Base-by-base conservation (phyloP, 1,284 basidiomycete genomes). In the Malassezia furfur region DNA sequence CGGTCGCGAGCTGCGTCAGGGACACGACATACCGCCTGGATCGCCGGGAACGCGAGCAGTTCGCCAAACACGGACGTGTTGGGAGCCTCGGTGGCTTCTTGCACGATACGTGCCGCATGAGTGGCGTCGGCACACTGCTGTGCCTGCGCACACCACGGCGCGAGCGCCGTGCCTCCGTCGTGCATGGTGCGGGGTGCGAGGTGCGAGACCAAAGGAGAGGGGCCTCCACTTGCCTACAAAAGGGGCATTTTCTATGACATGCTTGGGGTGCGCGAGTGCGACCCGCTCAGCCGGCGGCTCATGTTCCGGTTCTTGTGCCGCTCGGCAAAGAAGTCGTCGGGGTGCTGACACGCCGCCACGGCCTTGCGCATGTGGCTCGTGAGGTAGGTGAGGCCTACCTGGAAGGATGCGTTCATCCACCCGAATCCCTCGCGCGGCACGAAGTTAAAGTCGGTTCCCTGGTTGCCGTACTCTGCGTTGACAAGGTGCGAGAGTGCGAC, bases 401-500 rank as follows among this genome's bases (percentile, higher is more conserved):
- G 89, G 87, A 67, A 74, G 34, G 60, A 63, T 1, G 91, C 87
- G 53, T 78, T 78, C 60, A 73, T 77, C 86, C 79, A 74, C 4
- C 93, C 93, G 70, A 98, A 98, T 51, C 93, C 93, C 78, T 96
- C 93, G 21, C 90, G 81, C 48, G 90, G 90, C 34, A 96, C 69
- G 41, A 61, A 74, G 47, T 90, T 88, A 79, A 96, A 96, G 78
- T 96, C 91, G 66, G 91, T 81, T 51, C 93, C 93, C 76, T 98
- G 93, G 77, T 96, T 98, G 12, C 93, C 94, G 75, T 96, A 96
- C 78, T 98, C 93, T 41, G 93, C 93, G 70, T 93, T 91, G 5
- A 98, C 91, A 57, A 96, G 80, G 77, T 96, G 91, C 3, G 88
- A 91, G 19, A 93, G 80, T 74, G 85, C 87, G 65, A 96, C 93